Evolutionary conservation across 2,329 filamentous ascomycete genomes (phyloP), one percentile per base, ranked within the genome.

Genomic region (Dothideomycetes sp.): DNA sequence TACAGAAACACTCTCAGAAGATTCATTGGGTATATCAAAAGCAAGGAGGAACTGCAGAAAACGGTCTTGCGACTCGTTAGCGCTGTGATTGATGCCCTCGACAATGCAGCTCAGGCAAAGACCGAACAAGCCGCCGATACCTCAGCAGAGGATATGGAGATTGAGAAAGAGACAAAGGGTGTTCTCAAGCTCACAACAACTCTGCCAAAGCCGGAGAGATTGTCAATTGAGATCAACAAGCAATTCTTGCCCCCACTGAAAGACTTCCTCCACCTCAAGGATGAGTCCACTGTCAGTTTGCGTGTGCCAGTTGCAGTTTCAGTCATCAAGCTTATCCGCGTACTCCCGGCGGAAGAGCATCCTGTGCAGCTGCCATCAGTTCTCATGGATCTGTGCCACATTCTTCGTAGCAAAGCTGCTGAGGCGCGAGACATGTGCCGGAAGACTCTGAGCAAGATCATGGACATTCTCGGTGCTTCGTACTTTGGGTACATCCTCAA

Each of bases 401-500:
- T 96, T 44, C 70, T 98, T 35, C 80, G 87, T 47, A 96, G 88
- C 57, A 84, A 87, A 58, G 75, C 85, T 5, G 82, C 85, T 60
- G 88, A 94, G 51, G 81, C 89, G 34, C 75, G 91, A 57, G 91
- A 98, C 51, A 83, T 94, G 70, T 84, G 91, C 7, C 74, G 91
- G 43, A 87, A 85, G 51, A 94, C 91, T 0, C 68, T 98, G 19
- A 77, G 83, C 14, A 83, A 93, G 44, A 91, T 96, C 49, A 76
- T 86, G 8, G 72, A 76, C 9, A 70, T 94, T 24, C 71, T 95
- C 30, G 91, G 91, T 0, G 76, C 89, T 0, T 70, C 75, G 1
- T 93, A 85, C 57, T 81, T 98, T 51, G 83, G 84, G 2, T 96
- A 96, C 58, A 79, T 98, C n/a, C 67, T 98, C 42, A 93, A 88